Percentiles rank a stretch among this genome's conserved stretches.
phyloP scores from a whole-genome alignment of 306 rosid genomes.

The Medicago truncatula region DNA sequence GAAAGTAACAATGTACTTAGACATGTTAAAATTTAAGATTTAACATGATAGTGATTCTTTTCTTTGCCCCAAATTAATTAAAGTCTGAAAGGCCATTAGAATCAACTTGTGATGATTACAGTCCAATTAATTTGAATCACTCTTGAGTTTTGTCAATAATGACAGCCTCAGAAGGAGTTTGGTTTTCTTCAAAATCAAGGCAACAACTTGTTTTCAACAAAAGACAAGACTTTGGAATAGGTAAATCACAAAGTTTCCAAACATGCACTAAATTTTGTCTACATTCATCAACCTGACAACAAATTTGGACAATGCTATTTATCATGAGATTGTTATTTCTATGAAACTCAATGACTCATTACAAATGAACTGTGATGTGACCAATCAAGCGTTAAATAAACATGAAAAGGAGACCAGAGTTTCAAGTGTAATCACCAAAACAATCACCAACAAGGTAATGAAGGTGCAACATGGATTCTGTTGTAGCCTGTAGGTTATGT shows the following conservation, averaged over 20 bases:
- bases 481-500: too few relatives aligned
- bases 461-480: too few relatives aligned
- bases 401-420: neutral
- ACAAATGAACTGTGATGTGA: neutral
- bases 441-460: neutral
- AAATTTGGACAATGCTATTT: slow-evolving; percentile 16
- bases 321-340: neutral
- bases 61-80: neutral
- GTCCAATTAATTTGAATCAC: neutral
- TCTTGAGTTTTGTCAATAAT: neutral
- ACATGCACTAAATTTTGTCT: neutral
- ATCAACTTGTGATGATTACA: slow-evolving; percentile 1
- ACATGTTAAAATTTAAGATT: neutral
- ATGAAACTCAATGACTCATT: neutral
- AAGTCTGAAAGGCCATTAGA: slow-evolving; percentile 3
- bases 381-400: neutral
- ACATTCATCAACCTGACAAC: neutral
- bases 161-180: neutral
- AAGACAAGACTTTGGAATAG: neutral
- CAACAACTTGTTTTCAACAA: neutral
- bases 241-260: neutral
- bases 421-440: slow-evolving; percentile 2
- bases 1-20: neutral
- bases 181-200: neutral
- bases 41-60: neutral